Evolutionary conservation across 106 monocot species (phyloP).

Genomic region (Gastrodia elata): DNA sequence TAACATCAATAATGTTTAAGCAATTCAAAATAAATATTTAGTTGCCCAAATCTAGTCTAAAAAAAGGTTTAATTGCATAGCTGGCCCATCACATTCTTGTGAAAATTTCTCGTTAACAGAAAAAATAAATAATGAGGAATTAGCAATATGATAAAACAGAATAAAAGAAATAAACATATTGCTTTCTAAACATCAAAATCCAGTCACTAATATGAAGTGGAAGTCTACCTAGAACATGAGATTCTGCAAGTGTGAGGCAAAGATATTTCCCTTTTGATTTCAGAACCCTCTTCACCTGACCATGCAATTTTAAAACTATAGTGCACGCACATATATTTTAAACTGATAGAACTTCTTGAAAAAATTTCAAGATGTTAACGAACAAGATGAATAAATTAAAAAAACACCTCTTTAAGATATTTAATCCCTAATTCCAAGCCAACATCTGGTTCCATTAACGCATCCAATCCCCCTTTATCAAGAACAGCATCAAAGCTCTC

Average conservation of each 20-base stretch:
- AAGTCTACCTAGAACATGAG: slow-evolving; percentile 81
- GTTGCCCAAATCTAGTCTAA: no score
- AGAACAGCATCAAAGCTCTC: slow-evolving; percentile 73
- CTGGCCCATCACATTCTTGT: no score
- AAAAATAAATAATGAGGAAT: background rate
- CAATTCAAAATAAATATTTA: no score
- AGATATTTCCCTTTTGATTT: slow-evolving; percentile 73
- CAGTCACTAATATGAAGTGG: background rate
- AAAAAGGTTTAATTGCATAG: no score
- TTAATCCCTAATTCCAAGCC: slow-evolving; percentile 66
- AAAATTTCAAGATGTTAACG: background rate
- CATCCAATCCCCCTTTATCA: slow-evolving; percentile 97
- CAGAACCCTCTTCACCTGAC: slow-evolving; percentile 74
- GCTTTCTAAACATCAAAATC: background rate
- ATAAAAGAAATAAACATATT: background rate
- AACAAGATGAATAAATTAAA: slow-evolving; percentile 3
- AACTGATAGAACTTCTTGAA: background rate
- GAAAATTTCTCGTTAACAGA: background rate
- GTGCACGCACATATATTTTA: background rate
- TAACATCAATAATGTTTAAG: no score
- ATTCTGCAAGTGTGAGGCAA: slow-evolving; percentile 85
- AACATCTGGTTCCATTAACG: slow-evolving; percentile 86
- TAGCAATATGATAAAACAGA: background rate
- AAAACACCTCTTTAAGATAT: slow-evolving; percentile 82
- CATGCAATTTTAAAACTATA: slow-evolving; percentile 1